Conservation (phyloP, 345 rosid species). For the Citrus glauca region DNA sequence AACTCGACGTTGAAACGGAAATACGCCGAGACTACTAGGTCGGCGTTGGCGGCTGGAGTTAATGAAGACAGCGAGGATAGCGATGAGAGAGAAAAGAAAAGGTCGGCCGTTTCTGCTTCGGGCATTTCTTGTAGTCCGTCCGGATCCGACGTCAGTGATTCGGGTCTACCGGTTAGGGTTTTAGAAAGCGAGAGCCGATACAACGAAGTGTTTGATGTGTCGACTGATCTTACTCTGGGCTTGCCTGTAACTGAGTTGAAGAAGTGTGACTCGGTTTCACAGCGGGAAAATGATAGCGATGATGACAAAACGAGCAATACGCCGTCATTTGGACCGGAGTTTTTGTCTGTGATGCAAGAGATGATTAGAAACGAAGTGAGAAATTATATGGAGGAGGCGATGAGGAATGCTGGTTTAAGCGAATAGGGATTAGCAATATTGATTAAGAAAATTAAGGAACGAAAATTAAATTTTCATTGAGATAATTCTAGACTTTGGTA, state of each 20-base stretch:
- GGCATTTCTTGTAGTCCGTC: slow-evolving; percentile 15
- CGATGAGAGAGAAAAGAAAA: not conserved
- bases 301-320: not conserved
- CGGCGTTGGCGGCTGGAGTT: not conserved
- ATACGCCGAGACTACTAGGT: not conserved
- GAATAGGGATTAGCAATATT: slow-evolving; percentile 24
- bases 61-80: not conserved
- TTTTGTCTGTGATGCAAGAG: slow-evolving; percentile 39
- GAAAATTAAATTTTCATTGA: not conserved
- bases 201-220: slow-evolving; percentile 14
- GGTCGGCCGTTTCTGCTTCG: not conserved
- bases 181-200: not conserved
- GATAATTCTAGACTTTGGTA: not conserved
- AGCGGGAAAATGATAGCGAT: not conserved
- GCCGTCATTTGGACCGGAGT: slow-evolving; percentile 30
- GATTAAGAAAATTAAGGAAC: not conserved
- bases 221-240: slow-evolving; percentile 41
- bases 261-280: not conserved
- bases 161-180: slow-evolving; percentile 15
- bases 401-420: slow-evolving; percentile 26
- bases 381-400: slow-evolving; percentile 36
- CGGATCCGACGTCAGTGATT: slow-evolving; percentile 42
- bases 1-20: slow-evolving; percentile 55
- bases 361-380: slow-evolving; percentile 53
- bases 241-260: slow-evolving; percentile 29